phyloP scores from a whole-genome alignment of 169 alveolate species.

The Plasmodium vivax region DNA sequence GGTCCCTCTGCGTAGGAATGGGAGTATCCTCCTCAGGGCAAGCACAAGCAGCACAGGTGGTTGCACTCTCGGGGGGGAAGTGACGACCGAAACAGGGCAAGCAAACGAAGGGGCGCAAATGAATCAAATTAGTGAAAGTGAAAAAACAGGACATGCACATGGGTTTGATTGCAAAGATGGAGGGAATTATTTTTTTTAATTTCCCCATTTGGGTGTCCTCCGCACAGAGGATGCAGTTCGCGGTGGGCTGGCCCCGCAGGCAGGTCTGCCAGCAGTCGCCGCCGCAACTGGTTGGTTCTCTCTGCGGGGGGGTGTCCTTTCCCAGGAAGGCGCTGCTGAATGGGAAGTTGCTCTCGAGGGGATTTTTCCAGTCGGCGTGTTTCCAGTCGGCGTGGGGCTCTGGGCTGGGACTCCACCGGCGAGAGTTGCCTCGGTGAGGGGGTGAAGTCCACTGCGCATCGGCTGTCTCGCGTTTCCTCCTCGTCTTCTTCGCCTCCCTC shows the following conservation, averaged over 20 bases:
- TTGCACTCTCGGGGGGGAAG: not conserved
- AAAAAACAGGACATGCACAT: constrained; percentile 30
- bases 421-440: not conserved
- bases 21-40: not conserved
- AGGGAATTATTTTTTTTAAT: not conserved
- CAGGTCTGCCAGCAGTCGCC: not conserved
- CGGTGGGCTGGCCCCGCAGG: not conserved
- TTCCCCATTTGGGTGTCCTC: not conserved
- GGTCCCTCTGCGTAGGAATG: not conserved
- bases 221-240: not conserved
- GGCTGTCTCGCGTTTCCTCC: not conserved
- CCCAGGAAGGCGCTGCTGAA: not conserved
- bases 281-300: not conserved
- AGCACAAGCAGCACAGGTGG: constrained; percentile 17
- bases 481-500: not conserved
- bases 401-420: not conserved
- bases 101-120: not conserved
- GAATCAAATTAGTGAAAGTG: constrained; percentile 18
- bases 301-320: not conserved
- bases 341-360: not conserved
- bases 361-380: not conserved
- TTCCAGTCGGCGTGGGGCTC: no score
- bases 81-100: constrained; percentile 26
- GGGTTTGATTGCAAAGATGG: constrained; percentile 14
- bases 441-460: not conserved